Conservation (phyloP, 768 basidiomycete species). For the Hortiboletus campestris region DNA sequence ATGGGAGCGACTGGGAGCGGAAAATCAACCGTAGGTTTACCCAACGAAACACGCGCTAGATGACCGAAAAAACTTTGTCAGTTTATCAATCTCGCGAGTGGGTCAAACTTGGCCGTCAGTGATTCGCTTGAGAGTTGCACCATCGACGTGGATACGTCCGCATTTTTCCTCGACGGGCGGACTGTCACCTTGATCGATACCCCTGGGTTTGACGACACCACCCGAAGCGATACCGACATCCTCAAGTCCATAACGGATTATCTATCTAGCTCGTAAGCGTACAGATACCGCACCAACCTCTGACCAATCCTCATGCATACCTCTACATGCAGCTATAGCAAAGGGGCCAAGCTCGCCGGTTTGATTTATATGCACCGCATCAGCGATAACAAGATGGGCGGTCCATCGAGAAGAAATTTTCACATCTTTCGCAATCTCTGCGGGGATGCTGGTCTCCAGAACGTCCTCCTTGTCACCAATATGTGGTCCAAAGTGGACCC, state of each 20-base stretch:
- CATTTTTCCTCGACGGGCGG: conserved; percentile 43
- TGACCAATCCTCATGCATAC: background rate
- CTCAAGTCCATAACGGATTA: conserved; percentile 43
- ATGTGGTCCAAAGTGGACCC: conserved; percentile 47
- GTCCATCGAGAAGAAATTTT: conserved; percentile 50
- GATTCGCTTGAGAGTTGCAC: conserved; percentile 27
- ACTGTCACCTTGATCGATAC: conserved; percentile 53
- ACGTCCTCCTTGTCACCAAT: conserved; percentile 51
- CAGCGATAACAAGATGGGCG: conserved; percentile 46
- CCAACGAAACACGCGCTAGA: background rate
- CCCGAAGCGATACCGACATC: conserved; percentile 44
- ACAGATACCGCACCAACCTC: background rate
- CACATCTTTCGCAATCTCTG: conserved; percentile 51
- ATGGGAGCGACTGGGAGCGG: conserved; percentile 27
- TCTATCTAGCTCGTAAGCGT: conserved; percentile 26
- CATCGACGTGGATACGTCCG: conserved; percentile 29
- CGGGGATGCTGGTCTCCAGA: conserved; percentile 44
- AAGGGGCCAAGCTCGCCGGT: conserved; percentile 32
- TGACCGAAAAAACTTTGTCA: conserved; percentile 1
- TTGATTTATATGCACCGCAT: conserved; percentile 56
- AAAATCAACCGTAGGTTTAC: conserved; percentile 21
- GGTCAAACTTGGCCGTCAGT: conserved; percentile 20
- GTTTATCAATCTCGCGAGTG: conserved; percentile 22
- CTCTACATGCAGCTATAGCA: conserved; percentile 23
- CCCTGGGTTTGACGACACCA: conserved; percentile 58